Evolutionary conservation across 148 eudicot species (phyloP).

Genomic region (Oxyria digyna): DNA sequence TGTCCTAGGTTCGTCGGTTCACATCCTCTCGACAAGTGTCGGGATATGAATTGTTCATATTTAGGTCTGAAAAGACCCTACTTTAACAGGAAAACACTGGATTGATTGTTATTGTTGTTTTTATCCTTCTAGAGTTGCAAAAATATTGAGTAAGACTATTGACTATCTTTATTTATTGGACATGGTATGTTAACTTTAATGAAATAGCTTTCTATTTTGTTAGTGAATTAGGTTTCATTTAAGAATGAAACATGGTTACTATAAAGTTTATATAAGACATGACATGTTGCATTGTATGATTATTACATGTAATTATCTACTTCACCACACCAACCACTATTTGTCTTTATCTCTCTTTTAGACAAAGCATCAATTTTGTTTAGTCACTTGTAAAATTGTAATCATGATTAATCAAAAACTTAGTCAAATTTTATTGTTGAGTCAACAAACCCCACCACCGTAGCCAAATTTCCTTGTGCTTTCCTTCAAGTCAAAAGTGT

Average conservation of each 20-base stretch:
- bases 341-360: neutral
- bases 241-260: neutral
- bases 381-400: neutral
- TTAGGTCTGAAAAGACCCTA: too few species aligned
- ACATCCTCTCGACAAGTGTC: too few species aligned
- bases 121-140: too few species aligned
- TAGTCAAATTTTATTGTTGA: neutral
- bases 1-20: too few species aligned
- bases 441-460: neutral
- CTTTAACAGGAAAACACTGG: too few species aligned
- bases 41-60: too few species aligned
- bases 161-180: too few species aligned
- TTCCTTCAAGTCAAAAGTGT: neutral
- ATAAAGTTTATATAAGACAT: neutral
- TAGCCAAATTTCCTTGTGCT: neutral
- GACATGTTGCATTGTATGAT: neutral
- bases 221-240: neutral
- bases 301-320: neutral
- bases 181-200: too few species aligned
- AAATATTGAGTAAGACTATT: too few species aligned
- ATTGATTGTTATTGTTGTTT: too few species aligned
- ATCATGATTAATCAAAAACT: neutral
- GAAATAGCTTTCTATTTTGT: neutral
- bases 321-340: neutral
- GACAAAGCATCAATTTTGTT: neutral